Evolutionary conservation across 257 asterid genomes (phyloP).

Genomic region (Solanum corneliomulleri): DNA sequence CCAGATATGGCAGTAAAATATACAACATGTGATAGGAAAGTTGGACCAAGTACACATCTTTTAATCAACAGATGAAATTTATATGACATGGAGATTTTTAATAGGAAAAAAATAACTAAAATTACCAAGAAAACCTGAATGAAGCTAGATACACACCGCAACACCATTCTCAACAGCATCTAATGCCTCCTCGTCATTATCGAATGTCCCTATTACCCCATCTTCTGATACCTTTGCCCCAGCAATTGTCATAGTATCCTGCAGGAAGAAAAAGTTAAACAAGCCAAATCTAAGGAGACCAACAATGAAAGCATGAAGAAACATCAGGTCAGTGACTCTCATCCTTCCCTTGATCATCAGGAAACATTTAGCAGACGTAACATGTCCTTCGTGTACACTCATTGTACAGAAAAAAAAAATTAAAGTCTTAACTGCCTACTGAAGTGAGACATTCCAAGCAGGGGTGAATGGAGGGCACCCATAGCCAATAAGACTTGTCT

Average conservation of each 20-base stretch:
- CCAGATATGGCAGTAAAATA: neutral
- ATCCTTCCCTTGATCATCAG: neutral
- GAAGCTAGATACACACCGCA: slow-evolving; percentile 37
- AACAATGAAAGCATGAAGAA: neutral
- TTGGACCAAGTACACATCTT: neutral
- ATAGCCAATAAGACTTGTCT: neutral
- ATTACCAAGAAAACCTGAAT: neutral
- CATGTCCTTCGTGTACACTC: neutral
- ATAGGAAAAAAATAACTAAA: neutral
- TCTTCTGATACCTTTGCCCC: slow-evolving; percentile 23
- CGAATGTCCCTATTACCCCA: slow-evolving; percentile 17
- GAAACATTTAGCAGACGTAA: neutral
- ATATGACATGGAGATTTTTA: neutral
- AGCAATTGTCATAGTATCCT: slow-evolving; percentile 36
- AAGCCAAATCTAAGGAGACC: neutral
- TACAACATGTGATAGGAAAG: neutral
- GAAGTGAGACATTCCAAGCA: neutral
- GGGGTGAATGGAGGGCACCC: neutral
- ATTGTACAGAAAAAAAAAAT: neutral
- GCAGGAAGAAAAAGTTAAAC: neutral
- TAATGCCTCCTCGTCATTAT: slow-evolving; percentile 48
- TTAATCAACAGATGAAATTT: neutral
- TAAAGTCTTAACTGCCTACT: neutral
- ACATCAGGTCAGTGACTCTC: neutral
- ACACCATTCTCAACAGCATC: slow-evolving; percentile 55